Evolutionary conservation across 225 moss, liverwort and hornwort genomes (phyloP).

Genomic region (Asterella californica): DNA sequence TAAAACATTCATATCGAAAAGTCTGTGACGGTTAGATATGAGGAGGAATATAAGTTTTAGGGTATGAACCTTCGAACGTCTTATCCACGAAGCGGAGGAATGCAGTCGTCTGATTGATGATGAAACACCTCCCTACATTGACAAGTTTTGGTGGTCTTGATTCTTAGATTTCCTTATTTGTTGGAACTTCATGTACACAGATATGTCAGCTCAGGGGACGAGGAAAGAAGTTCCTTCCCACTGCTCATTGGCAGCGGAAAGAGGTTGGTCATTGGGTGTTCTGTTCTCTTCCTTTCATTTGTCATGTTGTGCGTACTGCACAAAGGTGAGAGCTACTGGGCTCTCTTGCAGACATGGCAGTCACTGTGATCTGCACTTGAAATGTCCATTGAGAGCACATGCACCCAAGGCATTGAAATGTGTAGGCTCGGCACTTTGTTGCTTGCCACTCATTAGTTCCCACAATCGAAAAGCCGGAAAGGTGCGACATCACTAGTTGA

Average conservation of each 20-base stretch:
- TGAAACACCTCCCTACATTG: not conserved
- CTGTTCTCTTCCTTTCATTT: not conserved
- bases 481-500: not conserved
- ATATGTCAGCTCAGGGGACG: not conserved
- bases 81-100: not conserved
- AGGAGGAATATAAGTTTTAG: not conserved
- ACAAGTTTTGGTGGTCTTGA: not conserved
- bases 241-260: not conserved
- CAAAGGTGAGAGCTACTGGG: not conserved
- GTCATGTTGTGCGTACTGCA: not conserved
- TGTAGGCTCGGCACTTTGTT: not conserved
- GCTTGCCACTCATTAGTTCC: conserved; percentile 1
- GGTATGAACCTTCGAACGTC: no score
- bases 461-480: not conserved
- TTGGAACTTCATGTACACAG: not conserved
- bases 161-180: not conserved
- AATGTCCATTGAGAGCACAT: not conserved
- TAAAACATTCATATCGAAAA: not conserved
- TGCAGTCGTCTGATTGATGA: not conserved
- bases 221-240: not conserved
- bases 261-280: not conserved
- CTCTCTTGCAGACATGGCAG: not conserved
- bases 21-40: not conserved
- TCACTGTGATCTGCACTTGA: not conserved
- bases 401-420: not conserved